Base-by-base conservation (phyloP, 768 basidiomycete genomes). In the Cubamyces sp. region DNA sequence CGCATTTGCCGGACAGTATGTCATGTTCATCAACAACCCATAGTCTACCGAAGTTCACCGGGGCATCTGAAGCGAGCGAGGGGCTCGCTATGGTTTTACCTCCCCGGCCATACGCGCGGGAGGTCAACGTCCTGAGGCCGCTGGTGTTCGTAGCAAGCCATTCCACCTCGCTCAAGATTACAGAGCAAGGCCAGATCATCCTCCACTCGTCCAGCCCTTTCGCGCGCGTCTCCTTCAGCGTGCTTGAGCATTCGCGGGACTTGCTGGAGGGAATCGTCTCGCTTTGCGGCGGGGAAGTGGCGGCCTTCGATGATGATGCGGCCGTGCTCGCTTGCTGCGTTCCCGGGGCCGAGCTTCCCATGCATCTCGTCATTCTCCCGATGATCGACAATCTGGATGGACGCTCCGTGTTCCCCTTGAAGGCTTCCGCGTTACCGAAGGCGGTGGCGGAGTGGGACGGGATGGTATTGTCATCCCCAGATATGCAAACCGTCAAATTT, bases 81-180 rank as follows among this genome's bases (percentile, higher is more conserved):
- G 62, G 45, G 0, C 51, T 23, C 3, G 40, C 57, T 16, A 48
- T 52, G 45, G 40, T 71, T 11, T 60, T 70, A 11, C 48, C 59
- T 15, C 68, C 71, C 11, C 61, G 54, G 18, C 23, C 61, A 5
- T 52, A 58, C 4, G 46, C 25, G 11, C 62, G 55, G 30, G 47
- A 42, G 5, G 50, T 62, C 11, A 47, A 54, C 28, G 46, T 60
- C 8, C 61, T 47, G 3, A 63, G 61, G 52, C 65, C 68, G 5
- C 42, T 70, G 23, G 55, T 69, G 2, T 56, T 70, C 41, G 57
- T 58, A 1, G 69, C 60, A 16, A 54, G 55, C 8, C 30, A 52
- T 5, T 60, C 54, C n/a, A 23, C 62, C 14, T 37, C 58, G 0
- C 53, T 71, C 39, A 49, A 52, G 14, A 53, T 70, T 55, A 34